A percentile compares a stretch with the other conserved stretches of the same genome.
phyloP scores from a whole-genome alignment of 805 yeast genomes.

The Candida taoyuanica region DNA sequence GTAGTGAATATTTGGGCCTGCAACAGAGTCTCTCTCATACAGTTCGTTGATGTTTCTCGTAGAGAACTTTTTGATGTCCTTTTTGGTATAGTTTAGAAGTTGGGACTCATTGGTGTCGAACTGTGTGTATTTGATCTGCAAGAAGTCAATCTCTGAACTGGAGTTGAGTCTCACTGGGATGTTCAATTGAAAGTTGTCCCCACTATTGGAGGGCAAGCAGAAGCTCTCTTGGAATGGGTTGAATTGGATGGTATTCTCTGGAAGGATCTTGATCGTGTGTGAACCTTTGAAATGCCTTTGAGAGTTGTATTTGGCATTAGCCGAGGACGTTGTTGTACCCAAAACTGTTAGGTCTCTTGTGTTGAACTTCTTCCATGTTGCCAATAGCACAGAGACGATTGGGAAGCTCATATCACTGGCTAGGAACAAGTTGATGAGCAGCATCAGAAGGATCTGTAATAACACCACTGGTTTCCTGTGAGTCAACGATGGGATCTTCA shows the following conservation, averaged over 20 bases:
- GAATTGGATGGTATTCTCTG: conserved; percentile 82
- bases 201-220: conserved; percentile 47
- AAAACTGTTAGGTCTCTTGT: conserved; percentile 47
- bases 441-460: conserved; percentile 41
- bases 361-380: conserved; percentile 41
- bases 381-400: conserved; percentile 33
- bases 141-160: conserved; percentile 60
- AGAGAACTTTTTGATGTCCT: conserved; percentile 44
- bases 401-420: conserved; percentile 50
- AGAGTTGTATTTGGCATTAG: conserved; percentile 28
- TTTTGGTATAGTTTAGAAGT: conserved; percentile 49
- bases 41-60: conserved; percentile 17
- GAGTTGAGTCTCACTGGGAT: conserved; percentile 82
- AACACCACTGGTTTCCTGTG: conserved; percentile 57
- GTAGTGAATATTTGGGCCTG: conserved; percentile 41
- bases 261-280: conserved; percentile 80
- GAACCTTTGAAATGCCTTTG: conserved; percentile 71
- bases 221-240: conserved; percentile 67
- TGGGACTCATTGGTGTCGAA: conserved; percentile 45
- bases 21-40: conserved; percentile 24
- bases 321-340: conserved; percentile 39
- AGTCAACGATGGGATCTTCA: conserved; percentile 71
- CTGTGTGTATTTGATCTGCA: conserved; percentile 61
- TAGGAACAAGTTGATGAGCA: conserved; percentile 48
- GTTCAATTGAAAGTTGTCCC: conserved; percentile 28